Base-by-base conservation (phyloP, 768 basidiomycete genomes). In the Suillus decipiens region DNA sequence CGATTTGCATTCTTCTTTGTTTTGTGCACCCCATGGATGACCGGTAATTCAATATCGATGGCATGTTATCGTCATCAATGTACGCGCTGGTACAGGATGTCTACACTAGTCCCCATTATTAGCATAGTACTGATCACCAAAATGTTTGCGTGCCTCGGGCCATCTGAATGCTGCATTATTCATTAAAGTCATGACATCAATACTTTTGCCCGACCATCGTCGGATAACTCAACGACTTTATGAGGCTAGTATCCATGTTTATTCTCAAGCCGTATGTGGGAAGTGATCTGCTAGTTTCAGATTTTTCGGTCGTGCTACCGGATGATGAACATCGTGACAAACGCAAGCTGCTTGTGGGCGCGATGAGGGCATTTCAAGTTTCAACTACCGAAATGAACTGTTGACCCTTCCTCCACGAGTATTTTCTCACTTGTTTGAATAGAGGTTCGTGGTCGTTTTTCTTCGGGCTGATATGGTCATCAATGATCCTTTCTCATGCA, bases 321-420 rank as follows among this genome's bases (percentile, higher is more conserved):
- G 51, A 33, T 34, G 1, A 33, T 53, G 34, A 57, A 57, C 56
- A 42, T 41, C 17, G 28, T 57, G 56, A 57, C 56, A 39, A 57
- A 57, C 56, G 39, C 56, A 31, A 33, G 51, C 10, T 53, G 24
- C 1, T 57, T 57, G 56, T 57, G 56, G 56, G 56, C 41, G 56
- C 56, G 37, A 42, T 57, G 39, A 41, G 10, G 55, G 39, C 56
- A 57, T 57, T 28, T 24, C 24, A 11, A 57, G 17, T 41, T 57
- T 57, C 39, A 57, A 57, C 39, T 24, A 57, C 56, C 56, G 56
- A 57, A 37, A 57, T 57, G 56, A 57, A 57, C 39, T 57, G 56
- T 57, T 31, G 39, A 11, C 14, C 24, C 22, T 41, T 57, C 22
- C 36, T 31, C 24, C 56, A 57, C 56, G 39, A 31, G 39, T 31